Evolutionary conservation across 306 rosid genomes (phyloP).

Genomic region (Nissolia schottii): DNA sequence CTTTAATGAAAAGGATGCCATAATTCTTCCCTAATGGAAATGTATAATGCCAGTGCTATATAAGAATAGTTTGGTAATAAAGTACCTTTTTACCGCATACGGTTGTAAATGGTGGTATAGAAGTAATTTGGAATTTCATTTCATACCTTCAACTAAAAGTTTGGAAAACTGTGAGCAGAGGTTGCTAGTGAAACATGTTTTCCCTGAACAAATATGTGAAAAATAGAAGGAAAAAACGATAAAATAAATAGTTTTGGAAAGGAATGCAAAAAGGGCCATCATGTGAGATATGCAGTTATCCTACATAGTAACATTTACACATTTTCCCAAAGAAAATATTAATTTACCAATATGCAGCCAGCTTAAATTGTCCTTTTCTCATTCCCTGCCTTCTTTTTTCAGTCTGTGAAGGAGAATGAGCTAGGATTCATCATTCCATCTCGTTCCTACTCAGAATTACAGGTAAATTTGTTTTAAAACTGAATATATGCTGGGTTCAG

Average conservation of each 20-base stretch:
- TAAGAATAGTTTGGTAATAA: not conserved
- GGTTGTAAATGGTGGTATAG: not conserved
- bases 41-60: not conserved
- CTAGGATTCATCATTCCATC: slow-evolving; percentile 36
- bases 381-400: not conserved
- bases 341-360: not conserved
- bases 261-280: not conserved
- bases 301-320: no score
- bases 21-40: not conserved
- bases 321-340: not conserved
- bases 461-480: slow-evolving; percentile 42
- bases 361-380: not conserved
- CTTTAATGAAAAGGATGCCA: not conserved
- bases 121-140: not conserved
- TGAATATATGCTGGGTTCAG: slow-evolving; percentile 13
- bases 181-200: not conserved
- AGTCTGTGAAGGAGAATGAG: slow-evolving; percentile 41
- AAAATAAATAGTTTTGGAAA: not conserved
- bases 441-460: slow-evolving; percentile 37
- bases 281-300: not conserved
- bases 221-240: slow-evolving; percentile 3
- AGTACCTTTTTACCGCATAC: not conserved
- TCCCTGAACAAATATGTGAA: not conserved
- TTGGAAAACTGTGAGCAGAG: not conserved
- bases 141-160: not conserved